These are phyloP conservation scores for Toxicodendron radicans DNA, from an alignment of 345 rosid species.

Conservation along the genomic window DNA sequence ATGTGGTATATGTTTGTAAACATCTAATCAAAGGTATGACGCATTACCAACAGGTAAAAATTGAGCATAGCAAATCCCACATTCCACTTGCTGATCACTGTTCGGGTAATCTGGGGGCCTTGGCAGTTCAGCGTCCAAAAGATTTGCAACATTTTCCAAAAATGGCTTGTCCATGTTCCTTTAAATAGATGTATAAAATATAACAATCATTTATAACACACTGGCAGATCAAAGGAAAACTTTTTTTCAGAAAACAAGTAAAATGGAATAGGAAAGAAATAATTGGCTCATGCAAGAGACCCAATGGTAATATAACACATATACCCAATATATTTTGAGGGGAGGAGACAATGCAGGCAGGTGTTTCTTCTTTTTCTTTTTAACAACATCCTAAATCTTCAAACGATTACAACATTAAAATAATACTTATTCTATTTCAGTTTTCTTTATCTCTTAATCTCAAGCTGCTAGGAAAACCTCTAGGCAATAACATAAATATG, in stretches of 20 bases:
- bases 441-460: neutral
- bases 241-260: neutral
- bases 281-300: neutral
- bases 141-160: constrained; percentile 51
- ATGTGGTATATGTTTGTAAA: neutral
- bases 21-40: neutral
- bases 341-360: neutral
- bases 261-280: neutral
- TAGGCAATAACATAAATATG: neutral
- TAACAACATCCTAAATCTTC: neutral
- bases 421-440: neutral
- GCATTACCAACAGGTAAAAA: constrained; percentile 67
- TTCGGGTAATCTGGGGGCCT: constrained; percentile 33
- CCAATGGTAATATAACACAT: neutral
- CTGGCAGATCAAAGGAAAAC: neutral
- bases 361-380: neutral
- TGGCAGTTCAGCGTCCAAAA: constrained; percentile 56
- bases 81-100: constrained; percentile 53
- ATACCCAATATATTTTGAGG: neutral
- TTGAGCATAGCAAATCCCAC: constrained; percentile 82
- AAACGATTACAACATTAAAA: neutral
- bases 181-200: constrained; percentile 9
- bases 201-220: constrained; percentile 1
- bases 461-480: constrained; percentile 11
- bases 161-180: constrained; percentile 59